Evolutionary conservation across 331 rosid species (phyloP), one percentile per base, ranked within the genome.

Genomic region (Prunus yedoensis): DNA sequence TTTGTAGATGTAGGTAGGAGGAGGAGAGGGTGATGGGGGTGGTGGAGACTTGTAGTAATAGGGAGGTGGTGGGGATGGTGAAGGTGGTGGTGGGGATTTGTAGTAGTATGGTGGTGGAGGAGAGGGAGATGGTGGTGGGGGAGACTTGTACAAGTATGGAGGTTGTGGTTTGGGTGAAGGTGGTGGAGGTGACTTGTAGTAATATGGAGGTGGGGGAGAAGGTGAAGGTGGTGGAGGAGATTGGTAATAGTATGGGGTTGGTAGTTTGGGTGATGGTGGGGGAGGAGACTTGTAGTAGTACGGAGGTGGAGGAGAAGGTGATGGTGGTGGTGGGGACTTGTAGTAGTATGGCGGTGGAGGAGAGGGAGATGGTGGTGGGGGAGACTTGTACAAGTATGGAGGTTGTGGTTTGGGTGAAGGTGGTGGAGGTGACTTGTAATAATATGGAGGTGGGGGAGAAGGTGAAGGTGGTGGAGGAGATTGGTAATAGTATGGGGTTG

Each of bases 291-390:
- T 49, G 71, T 77, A 70, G 10, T 60, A 52, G 4, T 78, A 56
- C 0, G 80, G 71, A 0, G 85, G 79, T 0, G 77, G 62, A 0
- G 66, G 25, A 0, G 18, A 30, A 0, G 86, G 86, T 10, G 86
- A 30, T 0, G 86, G 86, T 10, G 86, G 86, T 2, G 83, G 86
- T 0, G 86, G 70, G 30, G 79, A 57, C 11, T 62, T 75, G 84
- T 83, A 79, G 41, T 58, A 30, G 56, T 83, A 83, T 0, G 75
- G 71, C 3, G 81, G 84, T 0, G 82, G 77, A 16, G 78, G 74
- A n/a, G 84, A 73, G 1, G 25, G 66, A 0, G 38, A 4, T 0
- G 85, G 88, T 2, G 83, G 88, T 4, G 88, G 85, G 0, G 88
- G 88, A 1, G 80, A 74, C 0, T 16, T 21, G 83, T 83, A 83